These are phyloP conservation scores for Suillus spraguei DNA, from an alignment of 768 basidiomycete species.

Conservation along the genomic window DNA sequence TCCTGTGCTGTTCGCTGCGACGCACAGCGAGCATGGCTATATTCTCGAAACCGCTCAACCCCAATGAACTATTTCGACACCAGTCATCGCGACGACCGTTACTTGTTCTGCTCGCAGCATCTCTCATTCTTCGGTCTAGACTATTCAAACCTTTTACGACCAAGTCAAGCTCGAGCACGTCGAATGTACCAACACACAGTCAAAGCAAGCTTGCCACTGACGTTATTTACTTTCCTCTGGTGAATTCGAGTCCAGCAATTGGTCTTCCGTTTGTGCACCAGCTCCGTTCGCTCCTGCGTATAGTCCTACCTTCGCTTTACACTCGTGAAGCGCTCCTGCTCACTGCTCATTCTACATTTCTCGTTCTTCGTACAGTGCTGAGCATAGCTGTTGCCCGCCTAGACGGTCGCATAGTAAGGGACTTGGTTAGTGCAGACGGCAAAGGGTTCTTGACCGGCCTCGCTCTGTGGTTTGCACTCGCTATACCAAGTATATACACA, in stretches of 20 bases:
- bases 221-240: constrained; percentile 61
- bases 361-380: constrained; percentile 83
- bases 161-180: constrained; percentile 16
- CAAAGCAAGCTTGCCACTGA: constrained; percentile 52
- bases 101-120: constrained; percentile 43
- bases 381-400: constrained; percentile 87
- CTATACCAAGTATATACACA: constrained; percentile 92
- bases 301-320: constrained; percentile 64
- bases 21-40: constrained; percentile 8
- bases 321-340: constrained; percentile 78
- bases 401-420: constrained; percentile 88
- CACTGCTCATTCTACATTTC: constrained; percentile 78
- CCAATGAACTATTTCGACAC: neutral
- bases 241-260: constrained; percentile 38
- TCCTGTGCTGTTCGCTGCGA: neutral
- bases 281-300: constrained; percentile 69
- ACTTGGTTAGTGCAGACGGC: constrained; percentile 86
- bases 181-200: constrained; percentile 64
- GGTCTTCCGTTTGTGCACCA: constrained; percentile 72
- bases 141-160: constrained; percentile 21
- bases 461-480: constrained; percentile 86
- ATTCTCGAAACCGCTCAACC: constrained; percentile 12
- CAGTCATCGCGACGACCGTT: constrained; percentile 31
- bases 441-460: constrained; percentile 82
- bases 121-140: constrained; percentile 55